phyloP scores from a whole-genome alignment of 208 protist genomes.

The Naegleria lovaniensis region DNA sequence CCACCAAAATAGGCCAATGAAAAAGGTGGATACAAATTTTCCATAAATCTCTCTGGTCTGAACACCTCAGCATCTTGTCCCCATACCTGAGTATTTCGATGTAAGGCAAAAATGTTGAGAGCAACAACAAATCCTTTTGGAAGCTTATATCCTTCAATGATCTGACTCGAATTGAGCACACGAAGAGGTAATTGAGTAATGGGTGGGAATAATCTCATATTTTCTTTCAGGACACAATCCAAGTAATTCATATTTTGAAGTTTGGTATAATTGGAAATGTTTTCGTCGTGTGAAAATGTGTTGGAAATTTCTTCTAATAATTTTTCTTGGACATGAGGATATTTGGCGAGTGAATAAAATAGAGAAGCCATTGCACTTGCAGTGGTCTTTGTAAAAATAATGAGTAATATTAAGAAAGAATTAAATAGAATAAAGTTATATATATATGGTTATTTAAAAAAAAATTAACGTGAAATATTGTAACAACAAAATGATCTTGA shows the following conservation, averaged over 20 bases:
- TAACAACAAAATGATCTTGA: too few species aligned
- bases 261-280: neutral
- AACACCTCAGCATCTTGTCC: neutral
- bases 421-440: too few species aligned
- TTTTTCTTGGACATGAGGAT: neutral
- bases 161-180: too few species aligned
- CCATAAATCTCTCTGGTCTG: neutral
- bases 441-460: too few species aligned
- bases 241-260: neutral
- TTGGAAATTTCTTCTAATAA: neutral
- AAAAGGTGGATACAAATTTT: neutral
- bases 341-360: neutral
- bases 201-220: neutral
- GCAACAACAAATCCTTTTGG: neutral
- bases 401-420: too few species aligned
- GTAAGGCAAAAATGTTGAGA: neutral
- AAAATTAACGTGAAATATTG: too few species aligned
- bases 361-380: neutral
- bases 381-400: neutral
- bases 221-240: neutral
- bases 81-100: neutral
- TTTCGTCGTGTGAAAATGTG: neutral
- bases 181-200: neutral
- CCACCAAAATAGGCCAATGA: neutral
- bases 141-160: conserved; percentile 3